phyloP scores from a whole-genome alignment of 345 rosid species.

The Ricinus communis region DNA sequence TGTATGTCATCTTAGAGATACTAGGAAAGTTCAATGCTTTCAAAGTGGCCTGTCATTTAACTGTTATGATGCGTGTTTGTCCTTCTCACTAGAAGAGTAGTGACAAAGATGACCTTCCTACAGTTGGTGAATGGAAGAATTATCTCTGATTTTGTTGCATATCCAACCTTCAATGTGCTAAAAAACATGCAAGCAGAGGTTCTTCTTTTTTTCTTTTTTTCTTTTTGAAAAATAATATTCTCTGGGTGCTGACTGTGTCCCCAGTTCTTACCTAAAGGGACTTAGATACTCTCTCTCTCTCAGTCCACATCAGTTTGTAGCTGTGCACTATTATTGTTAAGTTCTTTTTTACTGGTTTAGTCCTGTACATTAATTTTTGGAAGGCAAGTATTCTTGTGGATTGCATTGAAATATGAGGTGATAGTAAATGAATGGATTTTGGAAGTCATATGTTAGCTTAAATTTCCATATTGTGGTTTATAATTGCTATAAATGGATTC shows the following conservation, averaged over 20 bases:
- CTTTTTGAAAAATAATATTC: no score
- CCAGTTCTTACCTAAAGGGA: no score
- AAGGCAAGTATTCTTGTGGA: no score
- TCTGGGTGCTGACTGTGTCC: background rate
- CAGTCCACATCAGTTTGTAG: background rate
- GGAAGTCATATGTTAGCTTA: background rate
- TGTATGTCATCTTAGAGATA: background rate
- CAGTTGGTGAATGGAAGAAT: no score
- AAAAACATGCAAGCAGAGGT: no score
- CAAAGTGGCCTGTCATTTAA: background rate
- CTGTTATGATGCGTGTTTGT: background rate
- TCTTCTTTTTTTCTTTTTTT: no score
- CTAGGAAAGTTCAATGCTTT: background rate
- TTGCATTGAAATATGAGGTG: no score
- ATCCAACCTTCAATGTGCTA: no score
- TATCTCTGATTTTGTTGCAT: no score
- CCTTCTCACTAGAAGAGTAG: background rate
- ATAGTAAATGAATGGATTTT: background rate
- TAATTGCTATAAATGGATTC: background rate
- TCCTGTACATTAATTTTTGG: background rate
- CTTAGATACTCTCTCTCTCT: background rate
- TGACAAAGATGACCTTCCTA: background rate
- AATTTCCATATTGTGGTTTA: background rate
- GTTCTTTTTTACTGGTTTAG: background rate
- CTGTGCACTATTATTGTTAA: background rate